phyloP scores from a whole-genome alignment of 176 grass and related monocot species.

The Avena sativa region DNA sequence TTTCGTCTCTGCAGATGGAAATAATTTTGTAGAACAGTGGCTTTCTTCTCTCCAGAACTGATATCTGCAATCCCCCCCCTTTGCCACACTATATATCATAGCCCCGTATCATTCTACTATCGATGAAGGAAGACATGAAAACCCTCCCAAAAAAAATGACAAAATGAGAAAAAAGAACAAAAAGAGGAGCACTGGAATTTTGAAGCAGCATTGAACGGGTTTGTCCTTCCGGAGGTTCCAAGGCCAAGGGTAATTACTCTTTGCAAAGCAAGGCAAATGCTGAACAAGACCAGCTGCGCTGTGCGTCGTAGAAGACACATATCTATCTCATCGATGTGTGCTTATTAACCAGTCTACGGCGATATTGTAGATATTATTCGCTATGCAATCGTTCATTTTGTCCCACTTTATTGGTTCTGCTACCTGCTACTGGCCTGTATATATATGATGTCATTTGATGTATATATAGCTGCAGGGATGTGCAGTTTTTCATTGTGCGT shows the following conservation, averaged over 20 bases:
- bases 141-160: slow-evolving; percentile 41
- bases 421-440: slow-evolving; percentile 32
- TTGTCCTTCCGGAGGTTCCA: slow-evolving; percentile 60
- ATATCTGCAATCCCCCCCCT: slow-evolving; percentile 18
- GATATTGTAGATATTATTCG: slow-evolving; percentile 45
- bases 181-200: slow-evolving; percentile 51
- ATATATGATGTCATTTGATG: slow-evolving; percentile 34
- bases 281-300: slow-evolving; percentile 45
- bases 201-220: slow-evolving; percentile 54
- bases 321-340: slow-evolving; percentile 36
- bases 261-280: slow-evolving; percentile 54
- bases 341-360: slow-evolving; percentile 41
- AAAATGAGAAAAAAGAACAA: neutral
- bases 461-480: slow-evolving; percentile 47
- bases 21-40: slow-evolving; percentile 70
- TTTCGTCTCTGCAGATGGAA: slow-evolving; percentile 53
- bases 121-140: slow-evolving; percentile 62
- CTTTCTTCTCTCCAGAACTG: slow-evolving; percentile 68
- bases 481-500: slow-evolving; percentile 36
- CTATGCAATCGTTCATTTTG: slow-evolving; percentile 44
- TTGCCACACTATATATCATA: slow-evolving; percentile 40
- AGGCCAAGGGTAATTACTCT: slow-evolving; percentile 40
- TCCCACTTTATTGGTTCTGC: slow-evolving; percentile 40
- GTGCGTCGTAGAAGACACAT: slow-evolving; percentile 37
- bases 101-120: slow-evolving; percentile 43